Evolutionary conservation across 2,329 filamentous ascomycete species (phyloP), one percentile per base, ranked within the genome.

Genomic region (Aspergillus sojae): DNA sequence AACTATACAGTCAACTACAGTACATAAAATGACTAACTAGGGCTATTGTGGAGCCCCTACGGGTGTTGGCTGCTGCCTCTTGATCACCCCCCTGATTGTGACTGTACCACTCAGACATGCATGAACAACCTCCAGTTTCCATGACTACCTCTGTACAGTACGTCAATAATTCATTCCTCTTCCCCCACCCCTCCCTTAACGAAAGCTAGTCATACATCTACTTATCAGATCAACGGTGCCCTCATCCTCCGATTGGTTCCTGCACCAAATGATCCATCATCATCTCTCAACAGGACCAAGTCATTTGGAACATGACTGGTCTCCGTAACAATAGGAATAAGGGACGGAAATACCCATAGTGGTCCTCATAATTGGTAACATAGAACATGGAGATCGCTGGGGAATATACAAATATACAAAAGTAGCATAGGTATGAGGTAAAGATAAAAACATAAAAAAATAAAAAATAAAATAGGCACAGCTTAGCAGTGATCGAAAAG

Each of bases 401-500:
- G 55, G 43, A 53, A 50, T 48, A 62, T 53, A 60, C 30, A 62
- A 58, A n/a, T 41, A 55, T 48, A 23, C 21, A 23, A 26, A 46
- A 43, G 26, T 14, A 23, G 21, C 11, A 45, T 11, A 30, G 11
- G 30, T 14, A 19, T 16, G n/a, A 30, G 14, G 50, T 12, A n/a
- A 34, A 21, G 32, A 52, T 54, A 50, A n/a, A n/a, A 6, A 58
- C 5, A 28, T 1, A 53, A 32, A 34, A 34, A 7, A 4, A 52
- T 58, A 52, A 11, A n/a, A 19, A 59, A 57, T 21, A 43, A 16
- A 43, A 57, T 6, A 26, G 30, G 28, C n/a, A 34, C 14, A 52
- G 52, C 19, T 14, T 16, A 7, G n/a, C 58, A 57, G n/a, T 23
- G 48, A 26, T 7, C 26, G 5, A 26, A 48, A 19, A n/a, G 19